Evolutionary conservation across 2,329 filamentous ascomycete species (phyloP).

Genomic region (Phaeoacremonium minimum): DNA sequence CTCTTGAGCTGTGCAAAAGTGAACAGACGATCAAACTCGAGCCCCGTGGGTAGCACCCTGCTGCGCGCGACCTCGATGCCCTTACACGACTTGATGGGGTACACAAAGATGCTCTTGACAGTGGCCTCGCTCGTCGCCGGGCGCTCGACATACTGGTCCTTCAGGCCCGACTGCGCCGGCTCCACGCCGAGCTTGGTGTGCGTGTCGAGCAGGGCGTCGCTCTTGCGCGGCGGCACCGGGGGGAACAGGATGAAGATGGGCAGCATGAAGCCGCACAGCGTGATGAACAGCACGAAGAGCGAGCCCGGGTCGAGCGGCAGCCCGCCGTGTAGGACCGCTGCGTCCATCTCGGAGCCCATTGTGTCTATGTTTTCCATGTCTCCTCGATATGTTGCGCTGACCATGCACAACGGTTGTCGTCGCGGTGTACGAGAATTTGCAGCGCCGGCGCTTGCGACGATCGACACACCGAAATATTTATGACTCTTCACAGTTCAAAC

Average conservation of each 20-base stretch:
- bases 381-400: no score
- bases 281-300: conserved; percentile 35
- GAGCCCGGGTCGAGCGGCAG: conserved; percentile 19
- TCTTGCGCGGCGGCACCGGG: conserved; percentile 45
- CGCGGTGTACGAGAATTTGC: no score
- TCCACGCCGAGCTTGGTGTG: conserved; percentile 43
- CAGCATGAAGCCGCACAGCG: conserved; percentile 44
- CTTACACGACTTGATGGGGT: conserved; percentile 78
- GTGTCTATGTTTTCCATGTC: no score
- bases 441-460: no score
- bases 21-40: conserved; percentile 79
- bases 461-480: no score
- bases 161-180: conserved; percentile 30
- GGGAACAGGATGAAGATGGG: conserved; percentile 52
- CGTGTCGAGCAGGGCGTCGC: conserved; percentile 51
- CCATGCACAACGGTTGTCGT: no score
- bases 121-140: conserved; percentile 10
- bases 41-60: conserved; percentile 62
- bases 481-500: no score
- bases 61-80: conserved; percentile 68
- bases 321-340: no score
- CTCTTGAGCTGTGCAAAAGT: conserved; percentile 68
- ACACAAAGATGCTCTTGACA: conserved; percentile 67
- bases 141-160: conserved; percentile 11
- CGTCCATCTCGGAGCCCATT: no score